phyloP scores from a whole-genome alignment of 2,329 filamentous ascomycete genomes.

The Graphiopsis chlorocephala region DNA sequence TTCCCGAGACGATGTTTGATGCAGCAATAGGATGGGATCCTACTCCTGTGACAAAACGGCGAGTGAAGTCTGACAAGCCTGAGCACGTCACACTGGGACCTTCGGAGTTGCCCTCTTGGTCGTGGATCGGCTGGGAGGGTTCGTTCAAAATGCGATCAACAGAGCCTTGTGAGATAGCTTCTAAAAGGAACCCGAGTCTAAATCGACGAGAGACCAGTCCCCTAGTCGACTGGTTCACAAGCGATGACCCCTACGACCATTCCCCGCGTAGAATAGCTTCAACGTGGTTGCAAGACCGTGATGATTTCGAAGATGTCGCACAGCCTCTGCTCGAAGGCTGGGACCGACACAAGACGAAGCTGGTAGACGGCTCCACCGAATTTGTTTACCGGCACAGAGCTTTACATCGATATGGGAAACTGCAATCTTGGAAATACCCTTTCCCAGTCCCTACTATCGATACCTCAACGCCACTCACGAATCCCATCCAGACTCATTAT shows the following conservation, averaged over 20 bases:
- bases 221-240: not conserved
- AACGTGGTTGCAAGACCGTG: not conserved
- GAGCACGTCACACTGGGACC: not conserved
- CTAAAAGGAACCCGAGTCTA: not conserved
- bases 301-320: not conserved
- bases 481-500: not conserved
- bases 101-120: not conserved
- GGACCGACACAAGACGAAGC: no score
- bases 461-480: not conserved
- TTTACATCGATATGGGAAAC: no score
- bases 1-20: not conserved
- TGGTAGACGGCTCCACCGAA: no score
- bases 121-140: not conserved
- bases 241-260: not conserved
- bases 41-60: no score
- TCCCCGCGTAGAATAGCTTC: not conserved
- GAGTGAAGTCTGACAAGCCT: no score
- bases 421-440: not conserved
- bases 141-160: not conserved
- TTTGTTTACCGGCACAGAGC: no score
- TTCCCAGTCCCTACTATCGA: not conserved
- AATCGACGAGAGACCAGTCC: not conserved
- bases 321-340: not conserved
- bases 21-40: not conserved
- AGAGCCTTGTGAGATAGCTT: not conserved